Percentiles rank a stretch among this genome's conserved stretches.
phyloP scores from a whole-genome alignment of 2,329 filamentous ascomycete genomes.

The Furcasterigmium furcatum region DNA sequence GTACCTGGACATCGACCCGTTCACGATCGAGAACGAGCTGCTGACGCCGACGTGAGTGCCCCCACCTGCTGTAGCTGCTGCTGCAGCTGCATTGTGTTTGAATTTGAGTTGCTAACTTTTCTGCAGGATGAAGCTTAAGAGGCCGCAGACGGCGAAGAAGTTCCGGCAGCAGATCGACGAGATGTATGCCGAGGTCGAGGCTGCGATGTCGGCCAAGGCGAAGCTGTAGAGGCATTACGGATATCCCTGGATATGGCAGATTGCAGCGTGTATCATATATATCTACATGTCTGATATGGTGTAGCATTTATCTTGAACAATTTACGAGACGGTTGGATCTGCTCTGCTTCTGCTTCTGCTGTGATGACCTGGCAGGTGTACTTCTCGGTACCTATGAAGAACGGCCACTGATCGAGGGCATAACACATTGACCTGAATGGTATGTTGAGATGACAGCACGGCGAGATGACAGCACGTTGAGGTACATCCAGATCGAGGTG shows the following conservation, averaged over 20 bases:
- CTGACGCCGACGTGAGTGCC: constrained; percentile 78
- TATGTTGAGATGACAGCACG: too few species aligned
- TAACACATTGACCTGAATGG: too few species aligned
- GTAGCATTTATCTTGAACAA: constrained; percentile 7
- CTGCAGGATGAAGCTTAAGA: constrained; percentile 57
- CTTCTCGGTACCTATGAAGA: too few species aligned
- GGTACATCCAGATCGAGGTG: too few species aligned
- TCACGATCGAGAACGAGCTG: constrained; percentile 89
- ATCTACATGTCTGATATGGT: neutral
- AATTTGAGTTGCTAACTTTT: constrained; percentile 7
- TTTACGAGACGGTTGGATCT: too few species aligned
- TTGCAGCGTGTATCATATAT: too few species aligned
- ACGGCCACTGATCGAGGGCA: too few species aligned
- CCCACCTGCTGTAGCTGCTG: neutral
- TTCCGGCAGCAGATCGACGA: constrained; percentile 50
- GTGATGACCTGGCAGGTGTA: too few species aligned
- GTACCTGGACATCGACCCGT: constrained; percentile 79
- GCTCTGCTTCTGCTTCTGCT: too few species aligned
- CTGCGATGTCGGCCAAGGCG: constrained; percentile 32
- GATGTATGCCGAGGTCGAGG: constrained; percentile 54
- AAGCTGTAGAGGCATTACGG: constrained; percentile 38
- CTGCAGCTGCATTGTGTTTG: constrained; percentile 3
- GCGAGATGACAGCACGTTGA: too few species aligned
- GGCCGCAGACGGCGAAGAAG: constrained; percentile 50
- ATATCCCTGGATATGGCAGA: too few species aligned